Evolutionary conservation across 176 grass and related monocot species (phyloP).

Genomic region (Musa beccarii): DNA sequence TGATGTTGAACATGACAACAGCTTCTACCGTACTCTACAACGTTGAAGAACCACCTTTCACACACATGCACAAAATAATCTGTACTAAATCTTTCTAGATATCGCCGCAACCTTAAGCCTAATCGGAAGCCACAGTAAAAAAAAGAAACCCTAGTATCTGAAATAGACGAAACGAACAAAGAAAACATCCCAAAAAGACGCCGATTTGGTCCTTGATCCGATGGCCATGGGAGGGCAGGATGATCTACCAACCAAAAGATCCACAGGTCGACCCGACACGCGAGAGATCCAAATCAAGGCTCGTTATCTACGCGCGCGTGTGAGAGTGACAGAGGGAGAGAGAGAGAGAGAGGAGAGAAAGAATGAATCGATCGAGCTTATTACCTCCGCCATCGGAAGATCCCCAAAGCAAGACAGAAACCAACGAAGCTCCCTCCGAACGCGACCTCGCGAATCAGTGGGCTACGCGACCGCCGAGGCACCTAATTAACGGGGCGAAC

Average conservation of each 20-base stretch:
- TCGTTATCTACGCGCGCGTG: neutral
- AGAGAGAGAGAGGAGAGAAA: too few relatives aligned
- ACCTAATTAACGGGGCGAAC: too few relatives aligned
- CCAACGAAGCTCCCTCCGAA: neutral
- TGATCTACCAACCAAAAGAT: neutral
- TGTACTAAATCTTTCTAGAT: neutral
- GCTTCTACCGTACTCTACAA: too few relatives aligned
- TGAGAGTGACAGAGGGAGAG: neutral
- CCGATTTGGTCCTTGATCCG: neutral
- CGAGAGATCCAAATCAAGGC: neutral
- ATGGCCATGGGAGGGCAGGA: neutral
- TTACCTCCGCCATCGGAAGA: conserved; percentile 7
- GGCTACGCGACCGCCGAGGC: too few relatives aligned
- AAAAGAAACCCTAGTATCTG: neutral
- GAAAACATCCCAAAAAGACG: neutral
- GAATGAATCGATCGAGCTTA: neutral
- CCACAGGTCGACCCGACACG: neutral
- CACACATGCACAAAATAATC: neutral
- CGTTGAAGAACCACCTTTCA: too few relatives aligned
- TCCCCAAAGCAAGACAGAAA: neutral
- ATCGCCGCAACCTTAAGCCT: neutral
- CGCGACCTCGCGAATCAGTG: neutral
- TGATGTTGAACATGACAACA: too few relatives aligned
- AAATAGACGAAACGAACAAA: neutral
- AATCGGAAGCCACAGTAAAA: neutral